Evolutionary conservation across 2,329 filamentous ascomycete species (phyloP), one percentile per base, ranked within the genome.

Genomic region (Chaetomium sp.): DNA sequence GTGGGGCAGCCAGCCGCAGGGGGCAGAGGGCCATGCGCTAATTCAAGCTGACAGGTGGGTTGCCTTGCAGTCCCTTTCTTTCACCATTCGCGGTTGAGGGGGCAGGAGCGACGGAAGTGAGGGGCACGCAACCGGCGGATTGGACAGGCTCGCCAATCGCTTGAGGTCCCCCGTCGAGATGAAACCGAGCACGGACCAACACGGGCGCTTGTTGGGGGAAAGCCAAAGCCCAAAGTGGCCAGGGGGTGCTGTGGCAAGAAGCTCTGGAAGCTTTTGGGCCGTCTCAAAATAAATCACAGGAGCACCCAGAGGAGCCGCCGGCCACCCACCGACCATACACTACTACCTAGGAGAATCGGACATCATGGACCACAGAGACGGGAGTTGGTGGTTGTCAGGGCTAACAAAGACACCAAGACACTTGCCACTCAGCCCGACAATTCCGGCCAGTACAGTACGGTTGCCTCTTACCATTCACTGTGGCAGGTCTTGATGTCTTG

Each of bases 161-260:
- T 59, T 53, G 44, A 45, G 49, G 38, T 14, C 40, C 33, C 43
- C 57, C 57, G 57, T 52, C 57, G 58, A 62, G 49, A 60, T 64
- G 63, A 65, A 65, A 65, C 62, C 49, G 47, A 60, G 62, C 63
- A 59, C 61, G 56, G 55, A 51, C 62, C 63, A 64, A 50, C 35
- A 36, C 37, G 44, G 58, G 62, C 62, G 62, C 62, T 61, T 62
- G 55, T 61, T 50, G 49, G 60, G 47, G 56, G 35, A 36, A 27
- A 27, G 19, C 19, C 19, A 43, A 35, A 35, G 44, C 27, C 46
- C 43, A 48, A 49, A 44, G 35, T 49, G 14, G 19, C 12, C 6
- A 27, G 19, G 19, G 19, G 19, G 19, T 12, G 33, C 5, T 40
- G 11, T 8, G 48, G 14, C 4, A 33, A 14, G 6, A 14, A 45